Evolutionary conservation across 2,329 filamentous ascomycete species (phyloP).

Genomic region (Fusarium sublunatum): DNA sequence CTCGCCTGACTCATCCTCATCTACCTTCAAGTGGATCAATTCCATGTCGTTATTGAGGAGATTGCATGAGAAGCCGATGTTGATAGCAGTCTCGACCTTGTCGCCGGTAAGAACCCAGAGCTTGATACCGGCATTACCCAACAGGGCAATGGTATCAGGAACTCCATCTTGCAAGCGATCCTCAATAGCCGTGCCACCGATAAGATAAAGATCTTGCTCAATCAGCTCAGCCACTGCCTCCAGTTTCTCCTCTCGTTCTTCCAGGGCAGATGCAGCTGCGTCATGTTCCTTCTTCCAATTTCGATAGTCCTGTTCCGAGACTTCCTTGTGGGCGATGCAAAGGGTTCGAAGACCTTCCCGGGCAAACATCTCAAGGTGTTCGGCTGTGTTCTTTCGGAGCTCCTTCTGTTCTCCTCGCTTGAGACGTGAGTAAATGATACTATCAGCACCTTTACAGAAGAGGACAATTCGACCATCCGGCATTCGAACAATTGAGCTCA

Average conservation of each 20-base stretch:
- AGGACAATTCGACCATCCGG: conserved; percentile 88
- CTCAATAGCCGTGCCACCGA: conserved; percentile 97
- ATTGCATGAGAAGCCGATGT: conserved; percentile 99
- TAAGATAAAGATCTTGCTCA: conserved; percentile 85
- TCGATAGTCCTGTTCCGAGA: conserved; percentile 85
- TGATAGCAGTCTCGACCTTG: conserved; percentile 99
- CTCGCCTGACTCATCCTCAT: conserved; percentile 73
- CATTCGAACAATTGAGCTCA: conserved; percentile 98
- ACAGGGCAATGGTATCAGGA: conserved; percentile 90
- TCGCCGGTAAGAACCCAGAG: conserved; percentile 98
- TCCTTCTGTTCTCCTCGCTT: conserved; percentile 87
- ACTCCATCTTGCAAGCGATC: conserved; percentile 97
- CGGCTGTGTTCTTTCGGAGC: conserved; percentile 83
- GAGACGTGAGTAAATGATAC: conserved; percentile 93
- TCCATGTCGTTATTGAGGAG: conserved; percentile 98
- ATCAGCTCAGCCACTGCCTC: conserved; percentile 91
- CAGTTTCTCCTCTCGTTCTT: conserved; percentile 90
- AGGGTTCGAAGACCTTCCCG: conserved; percentile 93
- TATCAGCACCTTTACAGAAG: conserved; percentile 98
- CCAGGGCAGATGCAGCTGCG: conserved; percentile 82
- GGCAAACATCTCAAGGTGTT: conserved; percentile 97
- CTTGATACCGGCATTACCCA: conserved; percentile 95
- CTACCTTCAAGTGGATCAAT: conserved; percentile 86
- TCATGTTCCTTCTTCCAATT: conserved; percentile 90
- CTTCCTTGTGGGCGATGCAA: conserved; percentile 86